Percentiles rank a stretch among this genome's conserved stretches.
phyloP scores from a whole-genome alignment of 2,329 filamentous ascomycete species.

The Microdochium paspali region DNA sequence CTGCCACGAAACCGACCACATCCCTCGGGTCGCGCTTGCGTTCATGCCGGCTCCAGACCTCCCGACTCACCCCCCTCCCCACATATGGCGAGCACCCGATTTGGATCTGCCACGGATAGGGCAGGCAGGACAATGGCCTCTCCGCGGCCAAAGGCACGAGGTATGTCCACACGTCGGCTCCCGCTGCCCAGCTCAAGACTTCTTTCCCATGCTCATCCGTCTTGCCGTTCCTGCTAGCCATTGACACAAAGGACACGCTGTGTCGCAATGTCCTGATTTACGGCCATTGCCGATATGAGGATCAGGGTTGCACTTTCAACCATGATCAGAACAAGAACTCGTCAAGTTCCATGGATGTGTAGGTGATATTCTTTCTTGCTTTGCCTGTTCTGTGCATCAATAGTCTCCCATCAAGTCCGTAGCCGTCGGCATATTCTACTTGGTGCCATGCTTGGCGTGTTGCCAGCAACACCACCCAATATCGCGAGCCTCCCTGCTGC shows the following conservation, averaged over 20 bases:
- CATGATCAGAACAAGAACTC: conserved; percentile 63
- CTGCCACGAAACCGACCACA: background rate
- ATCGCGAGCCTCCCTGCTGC: too few relatives aligned
- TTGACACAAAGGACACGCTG: conserved; percentile 79
- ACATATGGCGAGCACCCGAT: conserved; percentile 21
- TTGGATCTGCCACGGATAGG: conserved; percentile 14
- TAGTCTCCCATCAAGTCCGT: too few relatives aligned
- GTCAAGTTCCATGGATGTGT: conserved; percentile 18
- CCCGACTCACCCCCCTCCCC: background rate
- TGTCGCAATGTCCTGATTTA: conserved; percentile 93
- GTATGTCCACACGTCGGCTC: conserved; percentile 12
- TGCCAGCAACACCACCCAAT: too few relatives aligned
- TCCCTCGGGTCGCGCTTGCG: background rate
- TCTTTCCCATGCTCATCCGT: background rate
- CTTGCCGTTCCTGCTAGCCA: background rate
- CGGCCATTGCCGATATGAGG: conserved; percentile 85
- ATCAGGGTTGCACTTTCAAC: conserved; percentile 84
- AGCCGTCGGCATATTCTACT: too few relatives aligned
- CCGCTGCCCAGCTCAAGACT: too few relatives aligned
- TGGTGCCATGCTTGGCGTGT: too few relatives aligned
- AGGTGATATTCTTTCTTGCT: conserved; percentile 10
- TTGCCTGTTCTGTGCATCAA: too few relatives aligned
- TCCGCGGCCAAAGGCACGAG: conserved; percentile 24
- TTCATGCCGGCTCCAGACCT: background rate
- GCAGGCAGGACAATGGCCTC: conserved; percentile 23